Conservation (phyloP, 179 eudicot genomes). For the Heliamphora pulchella region DNA sequence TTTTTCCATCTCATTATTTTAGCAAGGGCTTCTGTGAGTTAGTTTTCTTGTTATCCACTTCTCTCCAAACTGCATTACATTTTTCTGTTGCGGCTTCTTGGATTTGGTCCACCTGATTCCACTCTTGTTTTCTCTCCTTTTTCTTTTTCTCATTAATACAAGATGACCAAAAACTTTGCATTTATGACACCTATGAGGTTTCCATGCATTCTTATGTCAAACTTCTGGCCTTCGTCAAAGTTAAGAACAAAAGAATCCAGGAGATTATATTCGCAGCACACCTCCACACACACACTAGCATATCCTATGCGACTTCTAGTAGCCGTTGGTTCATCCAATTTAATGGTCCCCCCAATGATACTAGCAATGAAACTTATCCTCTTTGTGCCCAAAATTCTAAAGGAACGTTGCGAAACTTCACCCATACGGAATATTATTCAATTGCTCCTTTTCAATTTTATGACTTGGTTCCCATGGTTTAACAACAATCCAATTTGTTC, state of each 20-base stretch:
- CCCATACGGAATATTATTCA: background rate
- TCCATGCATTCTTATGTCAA: slow-evolving; percentile 11
- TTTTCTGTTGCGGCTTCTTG: background rate
- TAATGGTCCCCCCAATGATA: background rate
- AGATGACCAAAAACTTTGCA: slow-evolving; percentile 1
- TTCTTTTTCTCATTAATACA: background rate
- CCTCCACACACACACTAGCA: background rate
- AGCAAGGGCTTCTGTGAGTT: background rate
- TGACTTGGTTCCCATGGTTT: slow-evolving; percentile 5
- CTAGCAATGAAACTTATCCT: slow-evolving; percentile 5
- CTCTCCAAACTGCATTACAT: background rate
- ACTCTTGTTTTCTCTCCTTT: background rate
- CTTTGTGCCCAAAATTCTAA: background rate
- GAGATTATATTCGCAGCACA: background rate
- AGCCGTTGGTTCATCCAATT: slow-evolving; percentile 3
- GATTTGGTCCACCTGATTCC: slow-evolving; percentile 7
- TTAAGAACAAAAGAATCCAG: background rate
- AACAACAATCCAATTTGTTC: background rate
- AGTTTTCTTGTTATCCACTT: background rate
- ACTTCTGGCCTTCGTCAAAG: slow-evolving; percentile 12
- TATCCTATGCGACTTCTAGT: slow-evolving; percentile 1
- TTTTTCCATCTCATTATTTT: background rate
- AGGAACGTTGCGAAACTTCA: slow-evolving; percentile 9
- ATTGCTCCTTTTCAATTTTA: background rate
- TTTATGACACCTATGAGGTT: background rate